These are phyloP conservation scores for Porphyrellus cyaneotinctus DNA, from an alignment of 768 basidiomycete genomes.

Conservation along the genomic window DNA sequence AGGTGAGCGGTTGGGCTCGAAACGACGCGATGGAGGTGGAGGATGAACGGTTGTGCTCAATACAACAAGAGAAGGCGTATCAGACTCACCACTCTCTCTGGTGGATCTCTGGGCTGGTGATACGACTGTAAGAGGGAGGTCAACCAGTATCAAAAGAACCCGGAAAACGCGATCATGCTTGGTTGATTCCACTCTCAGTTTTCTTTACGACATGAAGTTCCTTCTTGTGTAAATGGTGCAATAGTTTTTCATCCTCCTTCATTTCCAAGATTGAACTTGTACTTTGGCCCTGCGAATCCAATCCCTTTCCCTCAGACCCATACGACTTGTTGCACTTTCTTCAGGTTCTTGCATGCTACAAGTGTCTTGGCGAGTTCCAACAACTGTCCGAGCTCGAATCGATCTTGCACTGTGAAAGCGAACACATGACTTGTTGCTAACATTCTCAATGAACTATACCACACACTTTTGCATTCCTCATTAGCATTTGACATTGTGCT, in stretches of 20 bases:
- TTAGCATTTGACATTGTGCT: too few relatives aligned
- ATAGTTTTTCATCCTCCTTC: conserved; percentile 67
- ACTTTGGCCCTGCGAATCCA: conserved; percentile 73
- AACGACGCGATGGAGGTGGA: too few relatives aligned
- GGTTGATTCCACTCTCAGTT: conserved; percentile 36
- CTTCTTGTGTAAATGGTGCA: conserved; percentile 74
- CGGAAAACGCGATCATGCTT: conserved; percentile 4
- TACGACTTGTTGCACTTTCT: conserved; percentile 60
- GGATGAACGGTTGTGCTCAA: too few relatives aligned
- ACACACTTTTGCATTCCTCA: too few relatives aligned
- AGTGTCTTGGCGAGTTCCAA: conserved; percentile 70
- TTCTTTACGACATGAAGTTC: conserved; percentile 61
- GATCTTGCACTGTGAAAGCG: conserved; percentile 80
- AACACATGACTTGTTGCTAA: too few relatives aligned
- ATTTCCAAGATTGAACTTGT: conserved; percentile 59
- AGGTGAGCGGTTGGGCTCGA: too few relatives aligned
- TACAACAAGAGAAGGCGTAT: too few relatives aligned
- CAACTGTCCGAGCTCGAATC: conserved; percentile 64
- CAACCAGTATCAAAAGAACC: not conserved
- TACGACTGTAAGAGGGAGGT: conserved; percentile 33
- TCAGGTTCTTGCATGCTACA: conserved; percentile 67
- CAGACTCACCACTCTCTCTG: conserved; percentile 39
- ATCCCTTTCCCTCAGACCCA: conserved; percentile 77
- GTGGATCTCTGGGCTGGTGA: conserved; percentile 53
- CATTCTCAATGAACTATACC: too few relatives aligned